Evolutionary conservation across 1,284 basidiomycete genomes (phyloP).

Genomic region (Pseudozyma pruni): DNA sequence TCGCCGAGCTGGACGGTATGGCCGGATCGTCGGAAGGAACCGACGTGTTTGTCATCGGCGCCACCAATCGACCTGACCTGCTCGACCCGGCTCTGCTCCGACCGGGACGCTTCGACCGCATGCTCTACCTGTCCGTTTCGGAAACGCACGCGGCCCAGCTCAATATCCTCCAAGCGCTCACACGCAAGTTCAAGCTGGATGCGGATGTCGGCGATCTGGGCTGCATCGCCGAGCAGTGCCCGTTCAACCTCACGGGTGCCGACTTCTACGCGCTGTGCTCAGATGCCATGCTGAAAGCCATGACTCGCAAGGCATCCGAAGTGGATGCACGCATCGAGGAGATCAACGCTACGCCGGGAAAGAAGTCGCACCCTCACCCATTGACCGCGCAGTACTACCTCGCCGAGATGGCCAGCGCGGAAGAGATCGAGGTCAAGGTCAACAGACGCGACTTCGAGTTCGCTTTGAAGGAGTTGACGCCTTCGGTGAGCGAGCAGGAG

Average conservation of each 20-base stretch:
- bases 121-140: constrained; percentile 95
- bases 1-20: constrained; percentile 71
- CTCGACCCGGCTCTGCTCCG: constrained; percentile 70
- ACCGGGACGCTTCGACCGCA: constrained; percentile 85
- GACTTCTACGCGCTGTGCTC: constrained; percentile 98
- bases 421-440: constrained; percentile 82
- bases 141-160: constrained; percentile 86
- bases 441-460: constrained; percentile 78
- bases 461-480: constrained; percentile 81
- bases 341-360: constrained; percentile 60
- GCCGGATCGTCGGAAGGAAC: constrained; percentile 65
- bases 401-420: constrained; percentile 79
- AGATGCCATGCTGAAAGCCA: constrained; percentile 94
- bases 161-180: constrained; percentile 88
- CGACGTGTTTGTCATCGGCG: constrained; percentile 71
- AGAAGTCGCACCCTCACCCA: constrained; percentile 74
- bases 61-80: constrained; percentile 70
- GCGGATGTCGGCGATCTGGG: constrained; percentile 75
- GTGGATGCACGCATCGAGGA: constrained; percentile 71
- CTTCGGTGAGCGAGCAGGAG: constrained; percentile 88
- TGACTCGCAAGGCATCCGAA: constrained; percentile 85
- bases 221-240: constrained; percentile 79
- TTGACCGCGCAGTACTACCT: constrained; percentile 93
- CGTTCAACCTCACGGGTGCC: constrained; percentile 82
- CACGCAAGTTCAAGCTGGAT: constrained; percentile 88